Conservation (phyloP, 176 grass and related monocot genomes). For the Tuctoria greenei region DNA sequence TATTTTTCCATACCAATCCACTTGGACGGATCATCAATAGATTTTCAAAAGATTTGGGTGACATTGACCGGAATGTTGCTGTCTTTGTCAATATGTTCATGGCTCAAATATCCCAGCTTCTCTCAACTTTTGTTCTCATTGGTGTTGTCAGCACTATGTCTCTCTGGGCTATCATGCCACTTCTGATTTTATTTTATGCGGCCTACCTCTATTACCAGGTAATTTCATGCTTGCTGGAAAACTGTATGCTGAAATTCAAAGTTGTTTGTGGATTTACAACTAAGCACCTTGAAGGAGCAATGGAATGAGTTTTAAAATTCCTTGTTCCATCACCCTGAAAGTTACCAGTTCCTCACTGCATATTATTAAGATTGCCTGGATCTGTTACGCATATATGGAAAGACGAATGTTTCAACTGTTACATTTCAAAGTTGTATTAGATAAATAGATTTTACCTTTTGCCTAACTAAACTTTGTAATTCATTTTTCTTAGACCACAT, state of each 20-base stretch:
- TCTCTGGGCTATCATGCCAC: conserved; percentile 97
- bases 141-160: conserved; percentile 94
- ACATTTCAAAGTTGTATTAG: neutral
- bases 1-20: conserved; percentile 99
- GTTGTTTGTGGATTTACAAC: neutral
- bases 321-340: conserved; percentile 7
- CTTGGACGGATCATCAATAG: conserved; percentile 98
- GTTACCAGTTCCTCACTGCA: neutral
- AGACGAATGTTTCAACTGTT: neutral
- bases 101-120: conserved; percentile 87
- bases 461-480: conserved; percentile 34
- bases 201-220: conserved; percentile 99
- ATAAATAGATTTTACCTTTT: conserved; percentile 23
- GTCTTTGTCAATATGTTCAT: conserved; percentile 93
- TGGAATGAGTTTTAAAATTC: neutral
- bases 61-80: conserved; percentile 85
- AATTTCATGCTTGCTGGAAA: conserved; percentile 28
- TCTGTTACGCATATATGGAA: conserved; percentile 7
- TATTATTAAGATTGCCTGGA: neutral
- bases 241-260: neutral
- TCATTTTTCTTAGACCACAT: conserved; percentile 64
- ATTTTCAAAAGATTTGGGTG: conserved; percentile 95
- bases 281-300: neutral
- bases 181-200: conserved; percentile 92
- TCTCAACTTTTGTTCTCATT: conserved; percentile 97